These are phyloP conservation scores for Myxozyma mucilagina DNA, from an alignment of 805 yeast species.

Conservation along the genomic window DNA sequence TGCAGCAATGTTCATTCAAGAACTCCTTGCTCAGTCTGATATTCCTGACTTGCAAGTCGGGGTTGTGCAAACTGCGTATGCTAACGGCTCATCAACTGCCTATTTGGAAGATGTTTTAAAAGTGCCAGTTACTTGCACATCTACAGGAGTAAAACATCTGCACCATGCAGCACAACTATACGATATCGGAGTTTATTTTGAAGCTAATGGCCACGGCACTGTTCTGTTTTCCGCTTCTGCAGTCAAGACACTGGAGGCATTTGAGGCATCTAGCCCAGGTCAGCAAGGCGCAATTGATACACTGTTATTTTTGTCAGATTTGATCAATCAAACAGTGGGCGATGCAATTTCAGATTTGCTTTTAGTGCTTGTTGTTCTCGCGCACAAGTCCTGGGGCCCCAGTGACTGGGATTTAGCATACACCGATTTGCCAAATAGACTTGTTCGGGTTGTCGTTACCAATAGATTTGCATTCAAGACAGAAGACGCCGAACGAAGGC, in stretches of 20 bases:
- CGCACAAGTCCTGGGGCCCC: constrained; percentile 59
- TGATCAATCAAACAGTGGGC: constrained; percentile 97
- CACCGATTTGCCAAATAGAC: constrained; percentile 80
- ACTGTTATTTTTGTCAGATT: constrained; percentile 59
- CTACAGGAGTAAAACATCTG: constrained; percentile 95
- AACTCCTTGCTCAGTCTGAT: constrained; percentile 50
- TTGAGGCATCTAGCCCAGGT: constrained; percentile 45
- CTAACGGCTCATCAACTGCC: constrained; percentile 87
- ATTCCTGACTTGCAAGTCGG: constrained; percentile 54
- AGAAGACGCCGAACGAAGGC: constrained; percentile 84
- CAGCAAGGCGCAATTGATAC: constrained; percentile 55
- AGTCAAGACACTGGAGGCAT: constrained; percentile 42
- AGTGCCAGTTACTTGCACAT: constrained; percentile 81
- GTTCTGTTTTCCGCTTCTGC: constrained; percentile 70
- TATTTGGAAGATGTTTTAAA: constrained; percentile 61
- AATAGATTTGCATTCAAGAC: constrained; percentile 80
- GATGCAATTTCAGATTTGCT: constrained; percentile 94
- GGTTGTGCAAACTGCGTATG: constrained; percentile 96
- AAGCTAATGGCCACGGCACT: constrained; percentile 99
- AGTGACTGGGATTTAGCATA: constrained; percentile 74
- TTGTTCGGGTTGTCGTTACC: constrained; percentile 77
- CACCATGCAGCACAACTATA: constrained; percentile 83
- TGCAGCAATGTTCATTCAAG: constrained; percentile 66
- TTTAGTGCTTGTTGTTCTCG: constrained; percentile 66
- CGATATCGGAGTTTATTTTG: constrained; percentile 93